These are phyloP conservation scores for Pisolithus sp. DNA, from an alignment of 768 basidiomycete genomes.

Conservation along the genomic window DNA sequence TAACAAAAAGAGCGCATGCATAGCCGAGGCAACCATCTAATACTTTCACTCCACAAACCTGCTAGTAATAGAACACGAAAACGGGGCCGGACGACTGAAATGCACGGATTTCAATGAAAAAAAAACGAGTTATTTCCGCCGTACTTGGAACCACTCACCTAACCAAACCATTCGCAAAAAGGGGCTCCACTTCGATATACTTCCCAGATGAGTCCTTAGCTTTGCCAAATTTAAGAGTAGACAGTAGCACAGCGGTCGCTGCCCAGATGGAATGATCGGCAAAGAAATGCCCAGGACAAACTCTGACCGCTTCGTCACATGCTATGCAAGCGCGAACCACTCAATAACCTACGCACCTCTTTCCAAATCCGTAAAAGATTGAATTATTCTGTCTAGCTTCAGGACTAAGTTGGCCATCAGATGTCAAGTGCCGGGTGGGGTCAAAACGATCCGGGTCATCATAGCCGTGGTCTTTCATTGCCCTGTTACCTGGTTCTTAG, in stretches of 20 bases:
- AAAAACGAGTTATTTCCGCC: too few relatives aligned
- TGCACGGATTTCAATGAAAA: too few relatives aligned
- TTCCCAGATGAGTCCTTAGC: not conserved
- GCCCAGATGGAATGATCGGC: not conserved
- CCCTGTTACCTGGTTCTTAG: not conserved
- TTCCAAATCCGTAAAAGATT: not conserved
- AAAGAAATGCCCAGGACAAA: slow-evolving; percentile 1
- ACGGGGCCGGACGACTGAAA: too few relatives aligned
- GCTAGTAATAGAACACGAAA: too few relatives aligned
- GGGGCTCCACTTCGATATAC: not conserved
- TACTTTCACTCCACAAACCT: too few relatives aligned
- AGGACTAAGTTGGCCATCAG: not conserved
- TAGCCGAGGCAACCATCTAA: too few relatives aligned
- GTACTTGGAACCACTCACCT: not conserved
- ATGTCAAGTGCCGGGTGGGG: not conserved
- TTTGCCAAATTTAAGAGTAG: not conserved
- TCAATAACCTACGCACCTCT: not conserved
- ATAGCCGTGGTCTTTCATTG: not conserved
- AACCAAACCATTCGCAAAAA: not conserved
- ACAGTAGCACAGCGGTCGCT: not conserved
- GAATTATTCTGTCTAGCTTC: not conserved
- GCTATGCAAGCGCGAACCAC: not conserved
- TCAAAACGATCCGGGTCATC: not conserved
- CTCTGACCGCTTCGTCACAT: not conserved
- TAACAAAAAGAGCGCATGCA: too few relatives aligned